Base-by-base conservation (phyloP, 108 stramenopile genomes). In the Cyclotella baltica region DNA sequence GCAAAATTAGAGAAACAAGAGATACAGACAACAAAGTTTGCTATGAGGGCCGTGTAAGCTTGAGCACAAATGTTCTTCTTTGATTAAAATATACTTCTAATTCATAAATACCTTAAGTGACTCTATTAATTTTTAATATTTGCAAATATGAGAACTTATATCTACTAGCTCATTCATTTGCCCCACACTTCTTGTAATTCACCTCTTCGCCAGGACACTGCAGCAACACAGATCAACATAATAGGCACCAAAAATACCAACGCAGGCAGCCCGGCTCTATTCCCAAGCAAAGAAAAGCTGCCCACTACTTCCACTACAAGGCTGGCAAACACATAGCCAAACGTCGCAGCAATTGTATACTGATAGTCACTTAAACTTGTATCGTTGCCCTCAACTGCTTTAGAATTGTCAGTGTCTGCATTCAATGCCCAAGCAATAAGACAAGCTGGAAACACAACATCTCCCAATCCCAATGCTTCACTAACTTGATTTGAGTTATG, bases 381-480 rank as follows among this genome's bases (percentile, higher is more conserved):
- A 34, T 61, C 30, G 34, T 61, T 3, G 1, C 30, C 31, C 13
- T 61, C 33, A 34, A 34, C 59, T 19, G 5, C 34, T n/a, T 1
- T 34, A 35, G 29, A 25, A 22, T 43, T 22, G 43, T n/a, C 16
- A 15, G 65, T 38, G 46, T 88, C 87, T 15, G 73, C 83, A 59
- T 75, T 59, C 50, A 72, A 59, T 5, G 56, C 59, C 73, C 85
- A 84, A 3, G 70, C 78, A 3, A 80, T 85, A 22, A 88, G 79
- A 22, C 79, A 62, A 0, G 85, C 74, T n/a, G 87, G 87, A 55
- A 88, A 88, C 11, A 88, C 85, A 25, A 85, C 78, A 79, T 88
- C 87, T 1, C 87, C 87, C 67, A 88, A 53, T 28, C 87, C 87
- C 47, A 88, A 66, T 30, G 85, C 67, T 25, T 85, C 87, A 6